These are phyloP conservation scores for Eremothecium sinecaudum DNA, from an alignment of 1,139 yeast genomes.

Conservation along the genomic window DNA sequence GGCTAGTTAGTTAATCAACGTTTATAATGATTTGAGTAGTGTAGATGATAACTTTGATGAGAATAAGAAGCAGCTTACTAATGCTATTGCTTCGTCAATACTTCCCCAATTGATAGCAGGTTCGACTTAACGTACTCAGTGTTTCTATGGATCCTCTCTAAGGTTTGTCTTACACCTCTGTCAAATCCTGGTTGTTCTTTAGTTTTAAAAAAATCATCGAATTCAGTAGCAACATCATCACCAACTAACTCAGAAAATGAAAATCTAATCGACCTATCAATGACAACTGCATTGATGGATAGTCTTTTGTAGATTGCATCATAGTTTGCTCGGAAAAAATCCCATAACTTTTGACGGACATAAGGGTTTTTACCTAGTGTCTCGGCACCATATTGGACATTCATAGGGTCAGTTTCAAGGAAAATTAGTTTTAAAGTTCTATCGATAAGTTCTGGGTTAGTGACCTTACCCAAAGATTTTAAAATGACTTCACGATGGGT, in stretches of 20 bases:
- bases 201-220: conserved; percentile 42
- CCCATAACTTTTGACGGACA: conserved; percentile 47
- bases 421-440: conserved; percentile 22
- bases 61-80: too few species aligned
- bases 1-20: too few species aligned
- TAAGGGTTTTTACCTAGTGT: conserved; percentile 44
- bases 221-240: conserved; percentile 36
- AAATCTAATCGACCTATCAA: conserved; percentile 53
- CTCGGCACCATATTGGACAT: conserved; percentile 49
- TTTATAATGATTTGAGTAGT: too few species aligned
- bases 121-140: conserved; percentile 21
- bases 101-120: conserved; percentile 2
- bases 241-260: conserved; percentile 44
- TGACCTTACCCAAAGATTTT: conserved; percentile 49
- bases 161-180: conserved; percentile 46
- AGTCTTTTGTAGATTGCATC: conserved; percentile 38
- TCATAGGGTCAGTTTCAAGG: conserved; percentile 43
- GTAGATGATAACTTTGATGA: too few species aligned
- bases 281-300: conserved; percentile 49
- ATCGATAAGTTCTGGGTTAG: conserved; percentile 31
- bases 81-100: too few species aligned
- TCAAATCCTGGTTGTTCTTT: conserved; percentile 55
- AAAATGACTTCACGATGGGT: conserved; percentile 63
- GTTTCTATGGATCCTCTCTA: conserved; percentile 45
- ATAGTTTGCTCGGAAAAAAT: conserved; percentile 48